Evolutionary conservation across 345 rosid species (phyloP), one percentile per base, ranked within the genome.

Genomic region (Crucihimalaya himalaica): DNA sequence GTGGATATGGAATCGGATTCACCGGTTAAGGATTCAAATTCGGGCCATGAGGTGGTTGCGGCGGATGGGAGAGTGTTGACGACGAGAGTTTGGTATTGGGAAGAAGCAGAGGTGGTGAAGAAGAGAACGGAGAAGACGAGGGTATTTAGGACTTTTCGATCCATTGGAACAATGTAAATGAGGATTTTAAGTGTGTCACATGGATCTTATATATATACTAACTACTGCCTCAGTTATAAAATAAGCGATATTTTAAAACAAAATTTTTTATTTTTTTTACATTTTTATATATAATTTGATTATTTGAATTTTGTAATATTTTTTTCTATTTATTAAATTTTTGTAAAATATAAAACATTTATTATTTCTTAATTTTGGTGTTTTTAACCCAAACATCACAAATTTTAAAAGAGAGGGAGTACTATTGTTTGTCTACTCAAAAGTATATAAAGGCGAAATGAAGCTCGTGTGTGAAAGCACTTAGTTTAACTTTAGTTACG

Each of bases 21-120:
- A 25, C 48, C 29, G 42, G 39, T 19, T 2, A 64, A 15, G 9
- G 57, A 66, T n/a, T 80, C 82, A n/a, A 81, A 56, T 21, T 58
- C 73, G 13, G 80, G 72, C 83, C 88, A 81, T 11, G 93, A 77
- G 45, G 82, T 78, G 14, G 81, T 8, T n/a, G 87, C 70, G 2
- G 79, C 57, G 3, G 80, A 48, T 8, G 89, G 88, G 31, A 88
- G 89, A 39, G 86, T 72, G 57, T 65, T 79, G 68, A 75, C 76
- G n/a, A 64, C 12, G 16, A 87, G 83, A 15, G 85, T 80, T 63
- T 83, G 88, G 81, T 69, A 75, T 12, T 79, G 74, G 23, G 61
- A 78, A 40, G 81, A 56, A 34, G 43, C 43, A 34, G 80, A 21
- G 0, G 72, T 61, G 56, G 45, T 64, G 52, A 75, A 34, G 69